Evolutionary conservation across 202 grass and related monocot species (phyloP).

Genomic region (Alloteropsis angusta): DNA sequence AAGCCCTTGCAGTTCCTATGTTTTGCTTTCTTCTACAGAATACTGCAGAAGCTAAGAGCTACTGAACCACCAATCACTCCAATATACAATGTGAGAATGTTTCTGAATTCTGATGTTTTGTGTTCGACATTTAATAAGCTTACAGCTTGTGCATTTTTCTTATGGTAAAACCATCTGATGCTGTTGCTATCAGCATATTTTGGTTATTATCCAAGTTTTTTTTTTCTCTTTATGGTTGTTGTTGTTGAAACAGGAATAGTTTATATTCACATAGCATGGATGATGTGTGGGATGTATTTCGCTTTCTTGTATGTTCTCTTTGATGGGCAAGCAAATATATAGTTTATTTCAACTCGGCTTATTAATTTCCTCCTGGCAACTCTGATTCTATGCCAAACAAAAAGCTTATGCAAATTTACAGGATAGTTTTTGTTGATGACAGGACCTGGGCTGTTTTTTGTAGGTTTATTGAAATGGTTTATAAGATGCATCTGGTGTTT

Average conservation of each 20-base stretch:
- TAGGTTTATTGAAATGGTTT: not conserved
- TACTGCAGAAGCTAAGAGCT: conserved; percentile 81
- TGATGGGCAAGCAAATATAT: not conserved
- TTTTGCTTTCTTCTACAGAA: conserved; percentile 93
- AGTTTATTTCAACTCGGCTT: not conserved
- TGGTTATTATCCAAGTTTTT: not conserved
- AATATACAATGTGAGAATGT: conserved; percentile 72
- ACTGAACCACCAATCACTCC: conserved; percentile 76
- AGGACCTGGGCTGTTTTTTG: not conserved
- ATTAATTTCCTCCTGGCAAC: not conserved
- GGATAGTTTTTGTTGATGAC: not conserved
- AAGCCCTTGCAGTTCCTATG: conserved; percentile 93
- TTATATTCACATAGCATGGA: not conserved
- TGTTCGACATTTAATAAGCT: not conserved
- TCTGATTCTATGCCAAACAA: not conserved
- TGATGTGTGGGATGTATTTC: not conserved
- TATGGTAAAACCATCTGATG: not conserved
- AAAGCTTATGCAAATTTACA: conserved; percentile 11
- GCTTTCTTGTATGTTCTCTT: not conserved
- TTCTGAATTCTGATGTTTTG: not conserved
- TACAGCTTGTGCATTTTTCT: not conserved
- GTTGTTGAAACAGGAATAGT: not conserved
- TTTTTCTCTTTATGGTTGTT: not conserved
- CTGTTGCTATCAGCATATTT: not conserved
- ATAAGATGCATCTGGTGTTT: conserved; percentile 1